Evolutionary conservation across 2,329 filamentous ascomycete genomes (phyloP).

Genomic region (Clonostachys rosea): DNA sequence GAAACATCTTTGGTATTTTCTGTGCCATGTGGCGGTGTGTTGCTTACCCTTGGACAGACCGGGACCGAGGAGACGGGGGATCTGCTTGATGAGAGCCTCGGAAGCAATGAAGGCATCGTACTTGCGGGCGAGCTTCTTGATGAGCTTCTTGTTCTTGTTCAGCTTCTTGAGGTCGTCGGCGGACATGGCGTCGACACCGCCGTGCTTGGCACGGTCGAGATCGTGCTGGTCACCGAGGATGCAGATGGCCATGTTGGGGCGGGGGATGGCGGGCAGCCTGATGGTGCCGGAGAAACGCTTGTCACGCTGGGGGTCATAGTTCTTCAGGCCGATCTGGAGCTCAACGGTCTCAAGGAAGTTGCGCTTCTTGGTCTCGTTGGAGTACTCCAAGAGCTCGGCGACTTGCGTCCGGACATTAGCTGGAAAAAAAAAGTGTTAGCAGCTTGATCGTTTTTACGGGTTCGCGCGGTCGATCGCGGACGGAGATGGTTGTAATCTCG

Average conservation of each 20-base stretch:
- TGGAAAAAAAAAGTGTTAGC: slow-evolving; percentile 21
- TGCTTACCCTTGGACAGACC: slow-evolving; percentile 92
- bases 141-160: slow-evolving; percentile 99
- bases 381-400: slow-evolving; percentile 91
- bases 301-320: slow-evolving; percentile 99
- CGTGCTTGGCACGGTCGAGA: slow-evolving; percentile 99
- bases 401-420: slow-evolving; percentile 97
- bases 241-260: slow-evolving; percentile 87
- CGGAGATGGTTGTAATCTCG: neutral
- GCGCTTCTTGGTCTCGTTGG: slow-evolving; percentile 88
- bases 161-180: slow-evolving; percentile 99
- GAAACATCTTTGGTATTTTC: slow-evolving; percentile 2
- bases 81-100: slow-evolving; percentile 98
- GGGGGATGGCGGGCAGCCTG: slow-evolving; percentile 87
- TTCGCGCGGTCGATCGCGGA: neutral
- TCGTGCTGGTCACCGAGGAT: slow-evolving; percentile 80
- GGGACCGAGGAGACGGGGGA: slow-evolving; percentile 97
- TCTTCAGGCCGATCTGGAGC: slow-evolving; percentile 92
- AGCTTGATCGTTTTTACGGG: slow-evolving; percentile 14
- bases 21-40: neutral
- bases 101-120: slow-evolving; percentile 99
- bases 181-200: slow-evolving; percentile 97
- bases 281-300: slow-evolving; percentile 99
- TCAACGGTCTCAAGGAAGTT: slow-evolving; percentile 97
- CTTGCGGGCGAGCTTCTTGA: slow-evolving; percentile 99